Percentiles rank a stretch among this genome's conserved stretches.
Evolutionary conservation across 2,329 filamentous ascomycete species (phyloP).

Genomic region (Fusarium praegraminearum): DNA sequence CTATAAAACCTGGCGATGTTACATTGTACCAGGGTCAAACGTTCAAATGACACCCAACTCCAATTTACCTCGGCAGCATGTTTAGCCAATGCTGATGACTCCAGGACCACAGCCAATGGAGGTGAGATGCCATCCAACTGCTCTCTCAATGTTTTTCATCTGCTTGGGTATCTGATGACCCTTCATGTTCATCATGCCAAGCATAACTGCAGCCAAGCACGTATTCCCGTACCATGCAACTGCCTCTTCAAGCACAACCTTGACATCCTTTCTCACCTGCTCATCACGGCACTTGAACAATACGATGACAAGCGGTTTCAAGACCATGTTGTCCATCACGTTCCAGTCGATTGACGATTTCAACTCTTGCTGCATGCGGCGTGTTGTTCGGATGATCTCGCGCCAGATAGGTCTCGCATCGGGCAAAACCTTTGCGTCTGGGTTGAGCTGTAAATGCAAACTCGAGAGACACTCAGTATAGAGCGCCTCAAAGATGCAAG

Average conservation of each 20-base stretch:
- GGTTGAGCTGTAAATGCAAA: constrained; percentile 19
- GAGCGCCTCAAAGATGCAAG: constrained; percentile 38
- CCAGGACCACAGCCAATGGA: constrained; percentile 24
- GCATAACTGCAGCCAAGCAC: constrained; percentile 26
- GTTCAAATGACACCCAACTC: background rate
- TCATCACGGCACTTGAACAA: constrained; percentile 38
- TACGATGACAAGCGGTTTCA: constrained; percentile 39
- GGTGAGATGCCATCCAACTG: constrained; percentile 38
- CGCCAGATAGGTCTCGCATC: constrained; percentile 34
- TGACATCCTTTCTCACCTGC: constrained; percentile 18
- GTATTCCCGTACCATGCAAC: constrained; percentile 11
- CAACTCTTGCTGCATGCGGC: constrained; percentile 12
- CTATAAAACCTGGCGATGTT: background rate
- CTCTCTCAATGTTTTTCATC: constrained; percentile 40
- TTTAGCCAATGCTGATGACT: constrained; percentile 7
- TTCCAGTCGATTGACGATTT: background rate
- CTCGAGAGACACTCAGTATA: constrained; percentile 37
- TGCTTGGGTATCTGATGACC: constrained; percentile 21
- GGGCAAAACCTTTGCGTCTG: constrained; percentile 29
- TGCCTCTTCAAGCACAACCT: constrained; percentile 21
- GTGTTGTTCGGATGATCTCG: constrained; percentile 34
- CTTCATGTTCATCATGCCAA: constrained; percentile 36
- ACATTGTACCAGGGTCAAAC: background rate
- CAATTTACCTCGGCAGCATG: background rate
- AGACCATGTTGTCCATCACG: constrained; percentile 36